Evolutionary conservation across 768 basidiomycete species (phyloP).

Genomic region (Chalciporus chontae): DNA sequence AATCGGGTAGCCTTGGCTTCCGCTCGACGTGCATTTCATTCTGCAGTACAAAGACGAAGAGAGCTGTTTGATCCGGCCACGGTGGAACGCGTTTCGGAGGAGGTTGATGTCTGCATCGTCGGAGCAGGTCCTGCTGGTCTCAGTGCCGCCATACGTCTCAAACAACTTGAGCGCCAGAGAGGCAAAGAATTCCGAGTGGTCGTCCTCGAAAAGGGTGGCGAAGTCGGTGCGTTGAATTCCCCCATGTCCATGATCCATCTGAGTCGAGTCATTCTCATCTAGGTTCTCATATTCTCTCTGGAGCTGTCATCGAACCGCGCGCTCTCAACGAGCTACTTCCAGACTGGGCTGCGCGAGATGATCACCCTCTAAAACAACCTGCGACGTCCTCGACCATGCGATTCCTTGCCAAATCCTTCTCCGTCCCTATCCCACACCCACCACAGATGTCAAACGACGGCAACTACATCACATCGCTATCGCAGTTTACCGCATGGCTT

Average conservation of each 20-base stretch:
- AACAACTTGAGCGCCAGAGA: constrained; percentile 19
- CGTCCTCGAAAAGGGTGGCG: constrained; percentile 90
- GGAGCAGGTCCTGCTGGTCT: too few relatives aligned
- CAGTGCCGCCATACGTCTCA: too few relatives aligned
- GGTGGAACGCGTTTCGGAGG: constrained; percentile 84
- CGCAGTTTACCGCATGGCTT: constrained; percentile 87
- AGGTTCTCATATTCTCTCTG: constrained; percentile 95
- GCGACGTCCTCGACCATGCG: constrained; percentile 83
- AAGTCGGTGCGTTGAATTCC: constrained; percentile 67
- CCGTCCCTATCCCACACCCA: constrained; percentile 88
- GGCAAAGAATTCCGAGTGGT: constrained; percentile 86
- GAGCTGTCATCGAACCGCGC: constrained; percentile 90
- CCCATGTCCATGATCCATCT: neutral
- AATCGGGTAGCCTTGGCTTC: constrained; percentile 1
- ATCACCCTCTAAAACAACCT: constrained; percentile 78
- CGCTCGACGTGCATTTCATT: constrained; percentile 18
- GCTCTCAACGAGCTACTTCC: constrained; percentile 91
- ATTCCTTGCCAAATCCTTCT: constrained; percentile 64
- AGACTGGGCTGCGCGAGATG: constrained; percentile 62
- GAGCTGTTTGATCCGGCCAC: constrained; percentile 48
- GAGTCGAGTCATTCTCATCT: neutral
- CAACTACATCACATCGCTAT: constrained; percentile 91
- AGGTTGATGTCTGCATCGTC: constrained; percentile 93
- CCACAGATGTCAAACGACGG: constrained; percentile 96
- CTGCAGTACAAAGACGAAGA: constrained; percentile 14